Conservation (phyloP, 2,329 filamentous ascomycete genomes). For the Ophiostoma sp. region DNA sequence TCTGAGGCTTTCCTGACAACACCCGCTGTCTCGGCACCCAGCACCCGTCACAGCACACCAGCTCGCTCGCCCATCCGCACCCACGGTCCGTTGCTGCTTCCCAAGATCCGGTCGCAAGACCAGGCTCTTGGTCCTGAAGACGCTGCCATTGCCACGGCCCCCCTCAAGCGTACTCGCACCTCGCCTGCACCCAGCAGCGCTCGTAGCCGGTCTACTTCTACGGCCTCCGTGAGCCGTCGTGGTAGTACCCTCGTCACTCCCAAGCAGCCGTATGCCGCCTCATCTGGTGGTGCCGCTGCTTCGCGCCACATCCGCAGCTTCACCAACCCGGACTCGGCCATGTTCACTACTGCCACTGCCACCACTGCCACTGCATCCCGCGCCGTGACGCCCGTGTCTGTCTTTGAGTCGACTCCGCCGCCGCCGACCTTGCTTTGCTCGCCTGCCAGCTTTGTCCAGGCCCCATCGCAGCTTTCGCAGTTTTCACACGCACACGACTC, state of each 20-base stretch:
- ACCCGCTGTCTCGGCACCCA: slow-evolving; percentile 23
- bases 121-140: slow-evolving; percentile 65
- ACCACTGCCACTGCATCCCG: not conserved
- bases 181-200: slow-evolving; percentile 43
- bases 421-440: slow-evolving; percentile 64
- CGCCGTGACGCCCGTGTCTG: slow-evolving; percentile 38
- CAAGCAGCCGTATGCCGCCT: slow-evolving; percentile 25
- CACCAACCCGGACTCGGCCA: slow-evolving; percentile 60
- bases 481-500: not conserved
- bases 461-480: not conserved
- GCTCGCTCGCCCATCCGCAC: slow-evolving; percentile 70
- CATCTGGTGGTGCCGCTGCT: slow-evolving; percentile 40
- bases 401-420: slow-evolving; percentile 35
- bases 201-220: slow-evolving; percentile 21
- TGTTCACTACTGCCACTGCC: slow-evolving; percentile 31
- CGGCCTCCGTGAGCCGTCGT: slow-evolving; percentile 3
- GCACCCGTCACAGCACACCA: slow-evolving; percentile 69
- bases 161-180: slow-evolving; percentile 58
- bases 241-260: not conserved
- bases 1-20: slow-evolving; percentile 57
- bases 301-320: slow-evolving; percentile 57
- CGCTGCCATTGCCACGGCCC: slow-evolving; percentile 43
- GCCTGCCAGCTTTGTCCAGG: slow-evolving; percentile 56
- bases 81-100: slow-evolving; percentile 76
- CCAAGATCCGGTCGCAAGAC: slow-evolving; percentile 84